Percentiles rank a stretch among this genome's conserved stretches.
Conservation (phyloP, 169 alveolate species). For the Pseudocohnilembus persalinus region DNA sequence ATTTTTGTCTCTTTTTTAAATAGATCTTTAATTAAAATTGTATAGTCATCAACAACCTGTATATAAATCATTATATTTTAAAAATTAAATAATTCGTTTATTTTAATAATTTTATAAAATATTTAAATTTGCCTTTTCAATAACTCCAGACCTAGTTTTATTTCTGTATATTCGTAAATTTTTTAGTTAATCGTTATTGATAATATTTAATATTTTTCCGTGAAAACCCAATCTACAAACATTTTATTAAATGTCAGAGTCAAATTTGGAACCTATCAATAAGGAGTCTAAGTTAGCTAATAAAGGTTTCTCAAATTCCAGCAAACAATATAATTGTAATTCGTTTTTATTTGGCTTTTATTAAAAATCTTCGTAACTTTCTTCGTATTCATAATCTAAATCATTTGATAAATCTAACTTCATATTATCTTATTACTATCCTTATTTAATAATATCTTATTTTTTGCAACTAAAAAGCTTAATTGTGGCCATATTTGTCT, state of each 20-base stretch:
- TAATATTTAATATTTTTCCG: conserved; percentile 59
- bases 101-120: no score
- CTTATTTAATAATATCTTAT: conserved; percentile 19
- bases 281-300: conserved; percentile 56
- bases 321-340: conserved; percentile 10
- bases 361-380: conserved; percentile 28
- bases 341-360: conserved; percentile 35
- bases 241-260: conserved; percentile 74
- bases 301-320: conserved; percentile 68
- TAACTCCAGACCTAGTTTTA: conserved; percentile 69
- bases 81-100: no score
- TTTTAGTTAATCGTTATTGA: conserved; percentile 20
- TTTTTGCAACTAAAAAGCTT: conserved; percentile 26
- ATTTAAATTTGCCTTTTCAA: conserved; percentile 51
- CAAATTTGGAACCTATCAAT: conserved; percentile 76
- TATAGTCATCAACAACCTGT: conserved; percentile 41
- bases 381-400: conserved; percentile 35
- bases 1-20: conserved; percentile 82
- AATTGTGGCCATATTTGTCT: conserved; percentile 70
- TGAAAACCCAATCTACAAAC: conserved; percentile 79
- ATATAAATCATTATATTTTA: no score
- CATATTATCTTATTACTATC: conserved; percentile 26
- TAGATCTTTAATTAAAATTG: conserved; percentile 66
- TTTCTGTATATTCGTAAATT: conserved; percentile 65
- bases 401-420: conserved; percentile 25